These are phyloP conservation scores for Solanum pennellii DNA, from an alignment of 257 asterid species.

Conservation along the genomic window DNA sequence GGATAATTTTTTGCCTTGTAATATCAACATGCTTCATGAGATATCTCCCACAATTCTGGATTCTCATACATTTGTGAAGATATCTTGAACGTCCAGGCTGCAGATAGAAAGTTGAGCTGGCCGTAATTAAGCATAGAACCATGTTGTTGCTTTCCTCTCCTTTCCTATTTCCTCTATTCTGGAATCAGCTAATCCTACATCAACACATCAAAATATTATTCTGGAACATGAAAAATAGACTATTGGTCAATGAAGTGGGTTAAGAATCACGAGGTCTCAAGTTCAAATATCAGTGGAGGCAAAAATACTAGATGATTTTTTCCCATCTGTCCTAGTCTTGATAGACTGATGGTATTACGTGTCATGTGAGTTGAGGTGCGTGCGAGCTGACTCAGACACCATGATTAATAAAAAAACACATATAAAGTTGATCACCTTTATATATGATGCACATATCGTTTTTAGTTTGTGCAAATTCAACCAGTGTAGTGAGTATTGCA, in stretches of 20 bases:
- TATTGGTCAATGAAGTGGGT: not conserved
- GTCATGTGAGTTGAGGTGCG: not conserved
- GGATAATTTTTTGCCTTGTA: slow-evolving; percentile 34
- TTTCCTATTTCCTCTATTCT: not conserved
- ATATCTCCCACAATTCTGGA: not conserved
- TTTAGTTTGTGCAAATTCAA: not conserved
- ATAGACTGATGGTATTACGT: not conserved
- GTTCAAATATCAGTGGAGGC: not conserved
- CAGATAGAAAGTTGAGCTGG: slow-evolving; percentile 10
- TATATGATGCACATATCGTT: not conserved
- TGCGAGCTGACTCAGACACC: not conserved
- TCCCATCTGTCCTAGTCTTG: not conserved
- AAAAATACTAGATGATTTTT: not conserved
- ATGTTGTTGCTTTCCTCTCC: not conserved
- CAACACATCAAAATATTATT: not conserved
- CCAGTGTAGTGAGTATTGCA: not conserved
- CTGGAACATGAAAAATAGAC: not conserved
- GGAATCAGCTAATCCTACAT: not conserved
- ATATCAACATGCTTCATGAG: not conserved
- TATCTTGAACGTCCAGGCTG: slow-evolving; percentile 1
- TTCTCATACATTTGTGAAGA: not conserved
- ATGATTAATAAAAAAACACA: not conserved
- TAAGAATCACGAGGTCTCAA: not conserved
- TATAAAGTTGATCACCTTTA: not conserved
- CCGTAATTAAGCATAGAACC: slow-evolving; percentile 26